A percentile compares a stretch with the other conserved stretches of the same genome.
These are phyloP conservation scores for Cymodocea nodosa DNA, from an alignment of 116 monocot species.

Conservation along the genomic window DNA sequence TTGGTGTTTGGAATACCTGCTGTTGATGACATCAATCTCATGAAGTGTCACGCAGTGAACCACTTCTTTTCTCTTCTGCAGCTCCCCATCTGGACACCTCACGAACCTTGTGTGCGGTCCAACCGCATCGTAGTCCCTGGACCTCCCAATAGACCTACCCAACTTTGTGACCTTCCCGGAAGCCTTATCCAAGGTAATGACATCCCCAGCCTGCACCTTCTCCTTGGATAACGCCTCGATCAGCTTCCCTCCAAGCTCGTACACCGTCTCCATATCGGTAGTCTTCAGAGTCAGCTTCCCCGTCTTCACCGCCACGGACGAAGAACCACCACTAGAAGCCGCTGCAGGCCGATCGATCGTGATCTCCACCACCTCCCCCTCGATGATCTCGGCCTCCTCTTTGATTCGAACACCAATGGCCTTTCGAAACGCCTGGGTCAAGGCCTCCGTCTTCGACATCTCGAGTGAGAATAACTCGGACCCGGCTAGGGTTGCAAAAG, in stretches of 20 bases:
- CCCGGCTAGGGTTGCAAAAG: conserved; percentile 61
- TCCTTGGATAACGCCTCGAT: conserved; percentile 82
- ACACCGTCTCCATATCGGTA: conserved; percentile 93
- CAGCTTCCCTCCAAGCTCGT: conserved; percentile 88
- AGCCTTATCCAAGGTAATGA: conserved; percentile 66
- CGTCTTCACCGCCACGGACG: conserved; percentile 42
- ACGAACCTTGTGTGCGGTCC: conserved; percentile 76
- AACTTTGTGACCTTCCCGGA: conserved; percentile 94
- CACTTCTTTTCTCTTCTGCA: conserved; percentile 90
- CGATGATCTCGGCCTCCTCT: conserved; percentile 96
- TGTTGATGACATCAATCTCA: conserved; percentile 97
- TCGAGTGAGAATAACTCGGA: conserved; percentile 89
- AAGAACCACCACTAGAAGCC: conserved; percentile 2
- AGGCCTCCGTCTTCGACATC: conserved; percentile 89
- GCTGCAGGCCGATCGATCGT: conserved; percentile 57
- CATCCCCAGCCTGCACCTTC: conserved; percentile 94
- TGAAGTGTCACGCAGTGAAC: conserved; percentile 93
- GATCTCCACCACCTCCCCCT: conserved; percentile 93
- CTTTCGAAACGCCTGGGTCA: conserved; percentile 77
- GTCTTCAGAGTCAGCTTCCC: conserved; percentile 87
- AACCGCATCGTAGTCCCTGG: conserved; percentile 83
- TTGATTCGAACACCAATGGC: conserved; percentile 88
- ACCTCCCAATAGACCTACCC: conserved; percentile 66
- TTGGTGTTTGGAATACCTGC: conserved; percentile 38
- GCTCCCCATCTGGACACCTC: conserved; percentile 85